Base-by-base conservation (phyloP, 495 filamentous ascomycete genomes). In the Podospora tetraspora region DNA sequence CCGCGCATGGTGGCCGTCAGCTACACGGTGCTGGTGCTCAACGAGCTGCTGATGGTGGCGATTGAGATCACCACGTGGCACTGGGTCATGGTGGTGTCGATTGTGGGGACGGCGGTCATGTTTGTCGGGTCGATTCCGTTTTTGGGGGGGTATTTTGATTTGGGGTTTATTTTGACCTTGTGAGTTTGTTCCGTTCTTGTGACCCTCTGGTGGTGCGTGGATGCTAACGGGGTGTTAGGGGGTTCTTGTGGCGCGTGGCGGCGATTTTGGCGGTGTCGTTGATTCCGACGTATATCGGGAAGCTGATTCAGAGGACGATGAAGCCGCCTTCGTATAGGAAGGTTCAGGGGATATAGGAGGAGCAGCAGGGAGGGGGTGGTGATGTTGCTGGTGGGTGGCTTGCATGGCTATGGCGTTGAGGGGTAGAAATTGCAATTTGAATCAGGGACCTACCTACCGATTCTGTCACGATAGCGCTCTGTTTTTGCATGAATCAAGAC, bases 61-160 rank as follows among this genome's bases (percentile, higher is more conserved):
- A 89, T 94, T 57, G 92, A 97, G 72, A 90, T 99, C 72, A 97
- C 92, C 11, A 99, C 96, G 8, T 98, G 96, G 96, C 96, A 99
- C 75, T 88, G 89, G 59, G 85, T 96, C 68, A 99, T 98, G 95
- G 88, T 96, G 52, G 79, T 93, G 68, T 88, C 85, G 58, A 85
- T 97, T 63, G 68, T 97, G 3, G 93, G 92, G 2, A 99, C 96
- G 0, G 87, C 89, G 22, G 69, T 91, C 32, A 69, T 94, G 52
- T 99, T 92, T 74, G 82, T 96, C 8, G 92, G 87, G 13, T 92
- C 87, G 66, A 82, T 99, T 27, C 96, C 96, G 19, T 94, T 97
- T 69, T 77, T 99, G 62, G 91, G 91, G 3, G 87, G 84, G 34
- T 98, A 99, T 79, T 98, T 96, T 78, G 93, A 98, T 72, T 84